phyloP scores from a whole-genome alignment of 1,284 basidiomycete species.

The Cutaneotrichosporon spelunceum region DNA sequence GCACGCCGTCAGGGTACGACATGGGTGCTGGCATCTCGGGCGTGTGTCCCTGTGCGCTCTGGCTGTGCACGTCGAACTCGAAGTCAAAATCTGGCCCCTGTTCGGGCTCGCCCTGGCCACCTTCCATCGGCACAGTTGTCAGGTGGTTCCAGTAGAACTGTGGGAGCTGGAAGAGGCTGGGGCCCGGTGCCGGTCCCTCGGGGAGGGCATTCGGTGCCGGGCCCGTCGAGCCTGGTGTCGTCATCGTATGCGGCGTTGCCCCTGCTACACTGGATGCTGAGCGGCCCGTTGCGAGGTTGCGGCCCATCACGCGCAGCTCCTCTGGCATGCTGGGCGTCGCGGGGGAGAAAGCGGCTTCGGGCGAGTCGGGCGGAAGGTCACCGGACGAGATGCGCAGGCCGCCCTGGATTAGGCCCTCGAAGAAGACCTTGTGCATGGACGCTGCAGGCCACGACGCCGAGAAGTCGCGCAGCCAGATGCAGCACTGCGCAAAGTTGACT shows the following conservation, averaged over 20 bases:
- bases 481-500: slow-evolving; percentile 45
- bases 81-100: slow-evolving; percentile 16
- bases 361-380: slow-evolving; percentile 14
- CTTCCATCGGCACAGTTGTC: slow-evolving; percentile 11
- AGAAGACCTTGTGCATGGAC: slow-evolving; percentile 45
- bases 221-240: not conserved
- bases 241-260: slow-evolving; percentile 2
- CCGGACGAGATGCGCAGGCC: slow-evolving; percentile 29
- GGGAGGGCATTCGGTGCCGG: not conserved
- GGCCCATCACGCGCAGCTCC: slow-evolving; percentile 26
- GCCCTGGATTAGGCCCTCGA: slow-evolving; percentile 46
- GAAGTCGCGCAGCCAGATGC: slow-evolving; percentile 45
- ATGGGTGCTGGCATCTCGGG: not conserved
- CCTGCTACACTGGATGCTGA: not conserved
- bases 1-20: not conserved
- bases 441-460: slow-evolving; percentile 44
- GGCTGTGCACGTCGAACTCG: slow-evolving; percentile 1
- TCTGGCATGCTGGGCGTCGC: slow-evolving; percentile 16
- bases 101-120: not conserved
- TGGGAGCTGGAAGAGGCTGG: slow-evolving; percentile 35
- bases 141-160: slow-evolving; percentile 45
- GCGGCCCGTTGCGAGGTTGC: slow-evolving; percentile 16
- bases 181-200: not conserved
- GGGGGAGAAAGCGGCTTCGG: slow-evolving; percentile 5
- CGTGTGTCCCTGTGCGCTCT: not conserved